Evolutionary conservation across 306 rosid species (phyloP).

Genomic region (Vicia villosa): DNA sequence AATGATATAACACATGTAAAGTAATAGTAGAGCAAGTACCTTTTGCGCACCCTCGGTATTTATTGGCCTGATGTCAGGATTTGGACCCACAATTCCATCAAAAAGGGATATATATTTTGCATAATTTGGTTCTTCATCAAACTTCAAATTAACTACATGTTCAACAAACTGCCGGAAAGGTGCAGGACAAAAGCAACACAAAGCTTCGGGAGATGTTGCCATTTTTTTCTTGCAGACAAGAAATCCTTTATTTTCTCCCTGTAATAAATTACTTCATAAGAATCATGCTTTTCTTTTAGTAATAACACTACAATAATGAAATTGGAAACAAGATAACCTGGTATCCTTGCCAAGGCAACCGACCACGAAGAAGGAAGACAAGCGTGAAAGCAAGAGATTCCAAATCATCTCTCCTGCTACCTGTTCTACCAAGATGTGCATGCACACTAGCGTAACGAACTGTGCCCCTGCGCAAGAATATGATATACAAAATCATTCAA

Average conservation of each 20-base stretch:
- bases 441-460: constrained; percentile 95
- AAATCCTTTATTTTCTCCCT: constrained; percentile 96
- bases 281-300: constrained; percentile 6
- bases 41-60: constrained; percentile 95
- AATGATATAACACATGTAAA: not conserved
- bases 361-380: constrained; percentile 87
- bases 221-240: constrained; percentile 96
- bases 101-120: constrained; percentile 85
- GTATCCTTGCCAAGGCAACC: constrained; percentile 95
- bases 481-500: constrained; percentile 15
- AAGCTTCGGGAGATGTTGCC: constrained; percentile 80
- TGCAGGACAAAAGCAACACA: constrained; percentile 77
- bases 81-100: constrained; percentile 85
- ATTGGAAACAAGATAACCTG: constrained; percentile 62
- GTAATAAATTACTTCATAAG: constrained; percentile 33
- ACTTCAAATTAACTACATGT: constrained; percentile 86
- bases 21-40: constrained; percentile 48
- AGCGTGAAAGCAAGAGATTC: constrained; percentile 96
- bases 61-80: constrained; percentile 83
- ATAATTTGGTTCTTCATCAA: constrained; percentile 91
- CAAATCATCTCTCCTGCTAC: constrained; percentile 94
- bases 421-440: constrained; percentile 95
- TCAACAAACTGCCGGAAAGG: constrained; percentile 87
- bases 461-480: constrained; percentile 72
- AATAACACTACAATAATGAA: constrained; percentile 1